Evolutionary conservation across 2,329 filamentous ascomycete species (phyloP).

Genomic region (Penicillium capsulatum): DNA sequence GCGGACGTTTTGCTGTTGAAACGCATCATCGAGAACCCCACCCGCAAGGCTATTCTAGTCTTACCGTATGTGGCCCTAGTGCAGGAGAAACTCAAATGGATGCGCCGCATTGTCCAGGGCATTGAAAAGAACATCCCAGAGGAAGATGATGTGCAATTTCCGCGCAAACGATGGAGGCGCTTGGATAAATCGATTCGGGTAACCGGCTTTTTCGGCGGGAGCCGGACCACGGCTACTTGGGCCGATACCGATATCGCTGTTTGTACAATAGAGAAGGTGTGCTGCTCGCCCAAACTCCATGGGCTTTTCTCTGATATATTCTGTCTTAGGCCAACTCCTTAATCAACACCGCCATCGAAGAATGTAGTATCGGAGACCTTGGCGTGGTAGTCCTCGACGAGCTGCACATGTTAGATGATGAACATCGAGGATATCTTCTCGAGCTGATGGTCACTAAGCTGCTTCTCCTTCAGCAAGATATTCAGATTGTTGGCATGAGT

Average conservation of each 20-base stretch:
- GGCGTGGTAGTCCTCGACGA: conserved; percentile 69
- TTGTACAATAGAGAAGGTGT: conserved; percentile 71
- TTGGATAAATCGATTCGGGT: conserved; percentile 60
- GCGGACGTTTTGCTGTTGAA: conserved; percentile 70
- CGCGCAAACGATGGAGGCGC: conserved; percentile 52
- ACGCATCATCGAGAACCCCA: conserved; percentile 59
- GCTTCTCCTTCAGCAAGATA: conserved; percentile 60
- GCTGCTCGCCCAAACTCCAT: conserved; percentile 17
- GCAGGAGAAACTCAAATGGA: conserved; percentile 73
- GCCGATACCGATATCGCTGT: conserved; percentile 72
- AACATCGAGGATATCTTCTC: conserved; percentile 68
- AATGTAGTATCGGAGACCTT: conserved; percentile 61
- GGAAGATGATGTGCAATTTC: conserved; percentile 33
- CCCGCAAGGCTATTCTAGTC: conserved; percentile 66
- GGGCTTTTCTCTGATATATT: conserved; percentile 3
- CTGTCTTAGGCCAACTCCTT: conserved; percentile 67
- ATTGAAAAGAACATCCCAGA: conserved; percentile 45
- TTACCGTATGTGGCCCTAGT: conserved; percentile 75
- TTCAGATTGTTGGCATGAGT: conserved; percentile 76
- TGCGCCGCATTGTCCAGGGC: conserved; percentile 62
- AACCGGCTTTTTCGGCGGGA: conserved; percentile 71
- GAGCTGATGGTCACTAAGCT: conserved; percentile 72
- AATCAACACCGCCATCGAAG: conserved; percentile 68
- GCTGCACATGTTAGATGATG: conserved; percentile 77
- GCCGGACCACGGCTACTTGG: conserved; percentile 64